These are phyloP conservation scores for Hortaea werneckii DNA, from an alignment of 2,329 filamentous ascomycete species.

Conservation along the genomic window DNA sequence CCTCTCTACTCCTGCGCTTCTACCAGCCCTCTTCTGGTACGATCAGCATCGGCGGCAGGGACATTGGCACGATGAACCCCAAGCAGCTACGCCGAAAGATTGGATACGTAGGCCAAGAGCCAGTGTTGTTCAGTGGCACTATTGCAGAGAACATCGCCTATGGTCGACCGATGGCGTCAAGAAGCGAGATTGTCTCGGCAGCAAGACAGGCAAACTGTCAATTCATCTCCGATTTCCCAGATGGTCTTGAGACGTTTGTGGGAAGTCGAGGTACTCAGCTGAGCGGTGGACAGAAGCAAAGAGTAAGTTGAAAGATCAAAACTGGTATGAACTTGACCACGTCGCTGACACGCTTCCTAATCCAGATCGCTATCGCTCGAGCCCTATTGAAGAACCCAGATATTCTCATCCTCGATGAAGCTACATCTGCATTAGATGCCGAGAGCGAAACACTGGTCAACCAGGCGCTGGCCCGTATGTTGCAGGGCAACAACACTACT, in stretches of 20 bases:
- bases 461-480: constrained; percentile 68
- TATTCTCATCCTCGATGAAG: constrained; percentile 89
- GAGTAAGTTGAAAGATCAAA: not conserved
- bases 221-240: constrained; percentile 93
- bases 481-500: constrained; percentile 83
- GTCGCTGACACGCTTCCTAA: not conserved
- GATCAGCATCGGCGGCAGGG: constrained; percentile 74
- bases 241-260: constrained; percentile 87
- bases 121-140: constrained; percentile 78
- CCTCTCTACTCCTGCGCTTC: constrained; percentile 81
- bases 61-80: constrained; percentile 78
- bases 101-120: constrained; percentile 90
- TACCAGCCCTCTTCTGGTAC: constrained; percentile 70
- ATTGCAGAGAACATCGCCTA: constrained; percentile 89
- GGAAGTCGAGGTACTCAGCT: constrained; percentile 87
- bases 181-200: constrained; percentile 72
- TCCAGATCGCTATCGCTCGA: constrained; percentile 76
- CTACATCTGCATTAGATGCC: constrained; percentile 88
- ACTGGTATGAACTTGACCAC: not conserved
- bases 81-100: constrained; percentile 89
- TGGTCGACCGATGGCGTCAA: constrained; percentile 67
- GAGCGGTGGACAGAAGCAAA: constrained; percentile 93
- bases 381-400: constrained; percentile 92
- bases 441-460: constrained; percentile 97
- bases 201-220: constrained; percentile 89